Percentiles rank a stretch among this genome's conserved stretches.
These are phyloP conservation scores for Trichoderma citrinoviride DNA, from an alignment of 2,329 filamentous ascomycete species.

Conservation along the genomic window DNA sequence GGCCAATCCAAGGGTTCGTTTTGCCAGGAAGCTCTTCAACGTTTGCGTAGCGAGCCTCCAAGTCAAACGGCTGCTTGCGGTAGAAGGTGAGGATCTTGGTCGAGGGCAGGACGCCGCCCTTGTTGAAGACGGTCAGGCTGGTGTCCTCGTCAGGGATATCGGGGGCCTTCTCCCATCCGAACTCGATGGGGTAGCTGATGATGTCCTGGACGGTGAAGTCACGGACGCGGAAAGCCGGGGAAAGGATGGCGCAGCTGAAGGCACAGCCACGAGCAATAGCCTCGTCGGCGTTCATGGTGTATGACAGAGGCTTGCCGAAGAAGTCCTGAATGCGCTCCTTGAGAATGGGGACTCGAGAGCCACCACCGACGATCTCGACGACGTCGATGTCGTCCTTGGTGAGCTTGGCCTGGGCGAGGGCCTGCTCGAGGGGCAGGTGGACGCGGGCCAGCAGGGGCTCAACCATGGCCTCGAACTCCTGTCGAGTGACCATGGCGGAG, in stretches of 20 bases:
- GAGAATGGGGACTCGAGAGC: slow-evolving; percentile 87
- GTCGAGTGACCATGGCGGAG: slow-evolving; percentile 80
- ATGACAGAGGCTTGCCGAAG: slow-evolving; percentile 90
- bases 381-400: slow-evolving; percentile 88
- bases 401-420: slow-evolving; percentile 88
- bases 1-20: slow-evolving; percentile 90
- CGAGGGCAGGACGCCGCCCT: slow-evolving; percentile 92
- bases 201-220: slow-evolving; percentile 98
- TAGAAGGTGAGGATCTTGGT: slow-evolving; percentile 99
- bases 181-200: slow-evolving; percentile 97
- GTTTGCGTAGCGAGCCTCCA: slow-evolving; percentile 91
- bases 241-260: slow-evolving; percentile 96
- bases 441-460: slow-evolving; percentile 76
- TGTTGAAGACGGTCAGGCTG: slow-evolving; percentile 94
- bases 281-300: slow-evolving; percentile 97
- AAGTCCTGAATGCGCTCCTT: slow-evolving; percentile 87
- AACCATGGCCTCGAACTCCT: slow-evolving; percentile 89
- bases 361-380: slow-evolving; percentile 91
- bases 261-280: slow-evolving; percentile 92
- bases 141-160: slow-evolving; percentile 99
- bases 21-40: slow-evolving; percentile 85
- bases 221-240: slow-evolving; percentile 95
- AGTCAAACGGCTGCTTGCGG: slow-evolving; percentile 93
- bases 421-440: slow-evolving; percentile 78
- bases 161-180: slow-evolving; percentile 96